Base-by-base conservation (phyloP, 371 early-diverging fungal genomes). In the Mucor piriformis region DNA sequence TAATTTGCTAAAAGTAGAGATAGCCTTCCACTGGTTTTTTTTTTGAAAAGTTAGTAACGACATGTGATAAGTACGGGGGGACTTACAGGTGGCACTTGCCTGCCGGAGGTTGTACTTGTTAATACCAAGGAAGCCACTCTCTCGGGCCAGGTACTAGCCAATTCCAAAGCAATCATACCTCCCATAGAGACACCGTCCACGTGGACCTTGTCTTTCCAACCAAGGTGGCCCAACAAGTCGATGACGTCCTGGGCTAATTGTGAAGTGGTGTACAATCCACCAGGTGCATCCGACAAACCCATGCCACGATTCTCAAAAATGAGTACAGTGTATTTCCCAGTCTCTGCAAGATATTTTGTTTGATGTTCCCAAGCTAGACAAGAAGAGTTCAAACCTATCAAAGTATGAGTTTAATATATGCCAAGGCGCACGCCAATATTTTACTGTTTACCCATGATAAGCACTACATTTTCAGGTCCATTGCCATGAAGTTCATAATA, bases 221-320 rank as follows among this genome's bases (percentile, higher is more conserved):
- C 83, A 18, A 90, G 47, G 25, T 84, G 79, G 29, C 79, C 78
- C 38, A 90, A 61, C 4, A 90, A 58, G 15, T 78, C 74, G 43
- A 68, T 61, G 0, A 83, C 79, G 54, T 91, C 92, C 21, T 66
- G 49, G 6, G 91, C 90, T 82, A 91, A 73, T 55, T 84, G 84
- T 42, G 73, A 70, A 13, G 83, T 81, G 25, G 79, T 84, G 58
- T 53, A 12, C 15, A 85, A 71, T 1, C 88, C 86, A 13, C 66
- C 64, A 5, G 83, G 76, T 15, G 84, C 64, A 37, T 85, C 83
- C 2, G 74, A 71, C 35, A 72, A 48, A 18, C 92, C 92, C 52
- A 83, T 80, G 15, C 91, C 92, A 48, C 91, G 71, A 67, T 92
- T 92, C 43, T 92, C 92, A 60, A 89, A 86, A 15, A 88, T 83